phyloP scores from a whole-genome alignment of 106 monocot genomes.

The Triglochin maritima region DNA sequence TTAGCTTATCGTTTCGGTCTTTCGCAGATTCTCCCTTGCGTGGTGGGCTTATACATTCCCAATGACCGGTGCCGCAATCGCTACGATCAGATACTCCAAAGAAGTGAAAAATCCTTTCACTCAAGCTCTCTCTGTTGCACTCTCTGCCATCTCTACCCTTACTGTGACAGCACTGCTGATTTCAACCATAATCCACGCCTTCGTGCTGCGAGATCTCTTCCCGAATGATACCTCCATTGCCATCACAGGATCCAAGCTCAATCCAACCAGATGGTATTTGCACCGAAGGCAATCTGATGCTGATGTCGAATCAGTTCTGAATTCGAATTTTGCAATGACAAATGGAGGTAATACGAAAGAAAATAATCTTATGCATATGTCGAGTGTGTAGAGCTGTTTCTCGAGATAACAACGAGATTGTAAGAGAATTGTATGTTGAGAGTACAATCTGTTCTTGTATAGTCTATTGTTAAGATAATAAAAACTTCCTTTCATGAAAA shows the following conservation, averaged over 20 bases:
- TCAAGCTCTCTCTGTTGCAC: constrained; percentile 9
- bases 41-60: constrained; percentile 77
- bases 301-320: too few relatives aligned
- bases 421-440: too few relatives aligned
- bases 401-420: too few relatives aligned
- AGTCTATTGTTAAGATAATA: too few relatives aligned
- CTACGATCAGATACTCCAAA: constrained; percentile 20
- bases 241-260: background rate
- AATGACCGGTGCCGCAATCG: constrained; percentile 46
- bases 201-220: constrained; percentile 17
- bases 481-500: too few relatives aligned
- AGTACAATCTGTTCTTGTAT: too few relatives aligned
- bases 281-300: too few relatives aligned
- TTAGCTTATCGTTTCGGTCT: background rate
- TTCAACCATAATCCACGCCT: constrained; percentile 18
- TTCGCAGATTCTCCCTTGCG: constrained; percentile 35
- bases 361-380: too few relatives aligned
- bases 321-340: too few relatives aligned
- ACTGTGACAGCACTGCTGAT: constrained; percentile 17
- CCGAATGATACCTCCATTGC: constrained; percentile 26
- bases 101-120: constrained; percentile 16
- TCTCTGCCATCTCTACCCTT: constrained; percentile 20
- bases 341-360: too few relatives aligned
- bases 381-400: too few relatives aligned
- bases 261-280: background rate